Percentiles rank a stretch among this genome's conserved stretches.
Evolutionary conservation across 1,284 basidiomycete genomes (phyloP).

Genomic region (Earliella scabrosa): DNA sequence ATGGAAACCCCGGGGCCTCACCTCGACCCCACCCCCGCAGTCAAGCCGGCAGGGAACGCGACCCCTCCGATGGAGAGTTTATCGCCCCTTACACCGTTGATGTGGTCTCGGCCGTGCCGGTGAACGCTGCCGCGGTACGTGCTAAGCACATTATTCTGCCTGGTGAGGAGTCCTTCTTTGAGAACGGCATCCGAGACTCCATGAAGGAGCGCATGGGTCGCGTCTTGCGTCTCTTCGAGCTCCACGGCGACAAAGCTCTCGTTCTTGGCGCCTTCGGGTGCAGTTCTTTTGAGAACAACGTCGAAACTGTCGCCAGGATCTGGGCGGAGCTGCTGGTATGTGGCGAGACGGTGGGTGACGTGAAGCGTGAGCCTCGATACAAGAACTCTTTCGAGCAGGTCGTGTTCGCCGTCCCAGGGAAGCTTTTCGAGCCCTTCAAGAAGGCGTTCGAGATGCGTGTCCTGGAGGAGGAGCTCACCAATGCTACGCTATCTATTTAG

Average conservation of each 20-base stretch:
- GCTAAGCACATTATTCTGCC: slow-evolving; percentile 42
- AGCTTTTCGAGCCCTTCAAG: slow-evolving; percentile 42
- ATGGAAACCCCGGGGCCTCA: slow-evolving; percentile 15
- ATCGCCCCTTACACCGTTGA: slow-evolving; percentile 49
- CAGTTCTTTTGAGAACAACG: slow-evolving; percentile 45
- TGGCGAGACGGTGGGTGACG: slow-evolving; percentile 34
- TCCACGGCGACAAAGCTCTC: slow-evolving; percentile 45
- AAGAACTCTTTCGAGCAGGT: slow-evolving; percentile 47
- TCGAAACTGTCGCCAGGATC: slow-evolving; percentile 54
- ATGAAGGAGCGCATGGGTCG: slow-evolving; percentile 49
- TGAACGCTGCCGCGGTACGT: slow-evolving; percentile 47
- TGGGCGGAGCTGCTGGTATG: slow-evolving; percentile 61
- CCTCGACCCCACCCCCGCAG: slow-evolving; percentile 7
- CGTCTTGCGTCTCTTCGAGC: slow-evolving; percentile 48
- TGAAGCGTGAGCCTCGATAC: slow-evolving; percentile 37
- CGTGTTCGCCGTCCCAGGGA: slow-evolving; percentile 49
- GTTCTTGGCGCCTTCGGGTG: slow-evolving; percentile 56
- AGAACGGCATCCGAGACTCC: slow-evolving; percentile 43
- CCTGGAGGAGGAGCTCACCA: slow-evolving; percentile 44
- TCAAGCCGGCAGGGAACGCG: no score
- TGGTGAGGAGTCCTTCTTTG: slow-evolving; percentile 39
- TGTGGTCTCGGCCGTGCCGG: slow-evolving; percentile 49
- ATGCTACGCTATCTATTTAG: slow-evolving; percentile 20
- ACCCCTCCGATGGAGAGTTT: slow-evolving; percentile 36
- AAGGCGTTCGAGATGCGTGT: slow-evolving; percentile 46